phyloP scores from a whole-genome alignment of 495 filamentous ascomycete genomes.

The Talaromyces liani region DNA sequence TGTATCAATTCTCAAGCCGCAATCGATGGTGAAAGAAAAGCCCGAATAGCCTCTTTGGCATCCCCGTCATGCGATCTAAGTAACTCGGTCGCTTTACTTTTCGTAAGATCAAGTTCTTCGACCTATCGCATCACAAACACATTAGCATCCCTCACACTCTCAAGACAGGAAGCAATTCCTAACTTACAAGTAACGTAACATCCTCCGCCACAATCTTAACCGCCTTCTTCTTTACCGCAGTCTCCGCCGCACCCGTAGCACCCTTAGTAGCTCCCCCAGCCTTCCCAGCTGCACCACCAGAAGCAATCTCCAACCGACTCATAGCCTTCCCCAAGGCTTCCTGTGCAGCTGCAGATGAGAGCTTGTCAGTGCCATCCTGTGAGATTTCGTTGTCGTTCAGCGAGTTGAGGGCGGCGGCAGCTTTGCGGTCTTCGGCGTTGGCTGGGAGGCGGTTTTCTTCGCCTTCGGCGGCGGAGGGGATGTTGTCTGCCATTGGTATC shows the following conservation, averaged over 20 bases:
- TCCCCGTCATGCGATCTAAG: slow-evolving; percentile 75
- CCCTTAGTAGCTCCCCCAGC: slow-evolving; percentile 19
- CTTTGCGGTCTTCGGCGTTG: slow-evolving; percentile 82
- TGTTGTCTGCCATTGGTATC: slow-evolving; percentile 45
- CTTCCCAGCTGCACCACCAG: slow-evolving; percentile 21
- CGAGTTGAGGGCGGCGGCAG: slow-evolving; percentile 74
- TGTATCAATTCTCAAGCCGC: slow-evolving; percentile 3
- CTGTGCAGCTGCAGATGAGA: slow-evolving; percentile 51
- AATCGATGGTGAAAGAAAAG: slow-evolving; percentile 43
- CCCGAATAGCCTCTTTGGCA: slow-evolving; percentile 60
- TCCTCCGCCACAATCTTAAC: slow-evolving; percentile 62
- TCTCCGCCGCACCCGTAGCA: slow-evolving; percentile 23
- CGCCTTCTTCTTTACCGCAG: slow-evolving; percentile 38
- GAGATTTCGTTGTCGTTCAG: slow-evolving; percentile 59
- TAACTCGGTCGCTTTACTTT: slow-evolving; percentile 76
- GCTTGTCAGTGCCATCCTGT: slow-evolving; percentile 34
- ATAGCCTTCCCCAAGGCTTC: slow-evolving; percentile 84
- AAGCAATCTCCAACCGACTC: slow-evolving; percentile 51
- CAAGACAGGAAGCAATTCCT: no score
- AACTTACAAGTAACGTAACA: slow-evolving; percentile 60
- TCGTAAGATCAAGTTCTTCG: slow-evolving; percentile 71
- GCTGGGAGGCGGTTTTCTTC: slow-evolving; percentile 52
- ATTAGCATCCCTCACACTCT: not conserved
- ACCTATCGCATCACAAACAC: slow-evolving; percentile 38
- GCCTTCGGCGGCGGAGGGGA: slow-evolving; percentile 65